phyloP scores from a whole-genome alignment of 441 rosid genomes.

The Eruca vesicaria region DNA sequence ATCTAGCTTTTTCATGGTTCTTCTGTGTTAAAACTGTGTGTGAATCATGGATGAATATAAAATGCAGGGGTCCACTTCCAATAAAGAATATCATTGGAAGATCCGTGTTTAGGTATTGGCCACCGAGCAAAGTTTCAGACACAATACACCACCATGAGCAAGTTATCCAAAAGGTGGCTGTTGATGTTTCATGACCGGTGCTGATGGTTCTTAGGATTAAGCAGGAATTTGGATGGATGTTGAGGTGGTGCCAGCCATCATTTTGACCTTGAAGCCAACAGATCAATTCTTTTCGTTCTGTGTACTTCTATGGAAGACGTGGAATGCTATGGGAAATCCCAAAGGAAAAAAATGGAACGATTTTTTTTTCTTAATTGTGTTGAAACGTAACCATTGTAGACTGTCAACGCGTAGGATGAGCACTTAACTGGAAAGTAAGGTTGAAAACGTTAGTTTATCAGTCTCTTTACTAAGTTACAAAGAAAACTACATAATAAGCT shows the following conservation, averaged over 20 bases:
- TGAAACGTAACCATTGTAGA: conserved; percentile 12
- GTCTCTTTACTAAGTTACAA: no score
- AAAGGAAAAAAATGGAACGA: not conserved
- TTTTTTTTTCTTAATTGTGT: not conserved
- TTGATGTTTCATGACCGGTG: conserved; percentile 41
- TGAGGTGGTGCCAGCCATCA: conserved; percentile 26
- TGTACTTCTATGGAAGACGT: conserved; percentile 2
- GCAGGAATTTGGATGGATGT: not conserved
- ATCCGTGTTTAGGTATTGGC: conserved; percentile 70
- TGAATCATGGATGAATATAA: conserved; percentile 15
- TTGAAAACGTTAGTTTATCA: not conserved
- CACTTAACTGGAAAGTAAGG: not conserved
- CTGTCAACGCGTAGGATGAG: not conserved
- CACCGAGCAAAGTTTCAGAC: conserved; percentile 77
- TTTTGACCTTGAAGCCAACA: conserved; percentile 7
- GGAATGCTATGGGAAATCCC: conserved; percentile 18
- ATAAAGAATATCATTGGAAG: conserved; percentile 58
- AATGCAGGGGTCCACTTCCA: conserved; percentile 77
- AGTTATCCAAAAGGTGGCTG: conserved; percentile 30
- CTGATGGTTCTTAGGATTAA: conserved; percentile 18
- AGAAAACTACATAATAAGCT: not conserved
- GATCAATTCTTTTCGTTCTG: conserved; percentile 12
- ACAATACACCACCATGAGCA: conserved; percentile 41
- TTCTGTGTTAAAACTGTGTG: not conserved
- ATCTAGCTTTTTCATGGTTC: not conserved